Conservation (phyloP, 176 grass and related monocot genomes). For the Oryza punctata region DNA sequence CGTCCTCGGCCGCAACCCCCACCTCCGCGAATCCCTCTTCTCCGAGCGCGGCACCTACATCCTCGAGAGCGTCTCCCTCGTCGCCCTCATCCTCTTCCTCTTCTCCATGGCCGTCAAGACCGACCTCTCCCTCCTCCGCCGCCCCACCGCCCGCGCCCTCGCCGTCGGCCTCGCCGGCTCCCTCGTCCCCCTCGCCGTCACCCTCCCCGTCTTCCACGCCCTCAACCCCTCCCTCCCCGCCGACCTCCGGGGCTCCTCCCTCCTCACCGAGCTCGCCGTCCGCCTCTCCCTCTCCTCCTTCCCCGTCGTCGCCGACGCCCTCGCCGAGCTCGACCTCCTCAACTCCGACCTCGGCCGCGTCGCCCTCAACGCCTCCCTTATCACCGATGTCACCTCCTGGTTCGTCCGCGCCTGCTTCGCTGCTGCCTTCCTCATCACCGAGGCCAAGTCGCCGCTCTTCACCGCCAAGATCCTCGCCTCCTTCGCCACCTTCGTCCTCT, state of each 20-base stretch:
- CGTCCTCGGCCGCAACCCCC: conserved; percentile 38
- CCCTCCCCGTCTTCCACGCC: conserved; percentile 33
- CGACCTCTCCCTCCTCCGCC: conserved; percentile 53
- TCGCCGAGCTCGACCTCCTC: conserved; percentile 71
- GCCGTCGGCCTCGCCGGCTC: conserved; percentile 54
- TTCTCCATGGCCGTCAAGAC: conserved; percentile 83
- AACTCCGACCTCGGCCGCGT: conserved; percentile 92
- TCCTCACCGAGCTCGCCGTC: conserved; percentile 51
- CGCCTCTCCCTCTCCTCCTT: conserved; percentile 74
- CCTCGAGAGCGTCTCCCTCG: conserved; percentile 61
- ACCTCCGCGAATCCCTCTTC: conserved; percentile 44
- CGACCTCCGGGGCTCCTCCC: conserved; percentile 35
- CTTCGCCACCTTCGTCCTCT: conserved; percentile 32
- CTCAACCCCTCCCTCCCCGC: conserved; percentile 40
- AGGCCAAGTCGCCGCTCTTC: conserved; percentile 25
- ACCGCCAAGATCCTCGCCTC: conserved; percentile 43
- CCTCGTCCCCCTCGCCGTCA: conserved; percentile 60
- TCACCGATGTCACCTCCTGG: conserved; percentile 71
- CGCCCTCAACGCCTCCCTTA: conserved; percentile 64
- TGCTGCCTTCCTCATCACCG: conserved; percentile 12
- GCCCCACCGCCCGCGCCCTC: conserved; percentile 49
- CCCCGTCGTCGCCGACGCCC: conserved; percentile 62
- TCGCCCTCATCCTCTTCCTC: conserved; percentile 70
- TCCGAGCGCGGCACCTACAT: conserved; percentile 63
- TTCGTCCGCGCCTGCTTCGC: conserved; percentile 41